Evolutionary conservation across 257 asterid genomes (phyloP).

Genomic region (Knoxia roxburghii): DNA sequence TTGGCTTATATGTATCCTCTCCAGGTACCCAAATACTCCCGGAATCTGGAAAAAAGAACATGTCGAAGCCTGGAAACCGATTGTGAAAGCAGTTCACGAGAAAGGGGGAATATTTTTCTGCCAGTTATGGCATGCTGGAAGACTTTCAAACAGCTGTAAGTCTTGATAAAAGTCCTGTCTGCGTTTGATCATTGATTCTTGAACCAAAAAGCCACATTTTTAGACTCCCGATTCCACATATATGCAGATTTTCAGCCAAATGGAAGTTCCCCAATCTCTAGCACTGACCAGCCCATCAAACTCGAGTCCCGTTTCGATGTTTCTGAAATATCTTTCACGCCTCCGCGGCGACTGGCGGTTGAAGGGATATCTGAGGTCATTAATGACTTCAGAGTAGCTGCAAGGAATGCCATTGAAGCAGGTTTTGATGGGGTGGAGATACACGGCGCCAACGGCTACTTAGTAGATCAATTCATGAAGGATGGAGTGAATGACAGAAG

Average conservation of each 20-base stretch:
- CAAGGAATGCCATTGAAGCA: constrained; percentile 10
- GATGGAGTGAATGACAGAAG: constrained; percentile 33
- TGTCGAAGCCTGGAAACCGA: constrained; percentile 48
- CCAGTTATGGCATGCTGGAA: constrained; percentile 50
- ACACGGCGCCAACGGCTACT: constrained; percentile 29
- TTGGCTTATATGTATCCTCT: background rate
- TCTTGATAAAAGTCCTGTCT: no score
- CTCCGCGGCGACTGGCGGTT: constrained; percentile 4
- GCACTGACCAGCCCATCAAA: constrained; percentile 12
- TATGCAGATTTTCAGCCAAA: constrained; percentile 7
- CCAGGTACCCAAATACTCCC: constrained; percentile 14
- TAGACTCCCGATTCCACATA: background rate
- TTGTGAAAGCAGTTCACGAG: constrained; percentile 41
- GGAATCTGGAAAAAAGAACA: constrained; percentile 45
- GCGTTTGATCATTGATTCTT: no score
- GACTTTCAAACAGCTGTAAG: constrained; percentile 37
- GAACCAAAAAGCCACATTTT: background rate
- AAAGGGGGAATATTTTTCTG: constrained; percentile 43
- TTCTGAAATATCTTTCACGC: background rate
- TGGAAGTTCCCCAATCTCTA: constrained; percentile 11
- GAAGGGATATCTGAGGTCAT: constrained; percentile 9
- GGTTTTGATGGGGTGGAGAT: constrained; percentile 43
- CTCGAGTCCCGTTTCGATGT: background rate
- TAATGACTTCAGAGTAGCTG: constrained; percentile 6
- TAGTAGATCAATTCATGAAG: constrained; percentile 36